Evolutionary conservation across 2,329 filamentous ascomycete species (phyloP), one percentile per base, ranked within the genome.

Genomic region (Parascedosporium putredinis): DNA sequence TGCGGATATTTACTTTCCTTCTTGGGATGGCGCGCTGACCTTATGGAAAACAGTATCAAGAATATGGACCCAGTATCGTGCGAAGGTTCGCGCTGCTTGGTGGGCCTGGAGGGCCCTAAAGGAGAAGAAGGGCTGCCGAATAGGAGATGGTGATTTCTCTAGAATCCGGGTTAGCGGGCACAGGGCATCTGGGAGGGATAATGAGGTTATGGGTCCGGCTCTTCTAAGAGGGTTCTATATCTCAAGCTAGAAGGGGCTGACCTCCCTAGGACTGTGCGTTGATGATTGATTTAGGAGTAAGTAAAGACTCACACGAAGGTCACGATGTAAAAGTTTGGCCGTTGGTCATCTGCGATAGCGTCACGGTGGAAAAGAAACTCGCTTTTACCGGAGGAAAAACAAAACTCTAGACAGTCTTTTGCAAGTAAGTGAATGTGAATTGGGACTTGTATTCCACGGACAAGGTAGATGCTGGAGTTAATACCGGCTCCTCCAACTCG

Each of bases 1-100:
- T n/a, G n/a, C n/a, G n/a, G n/a, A n/a, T n/a, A n/a, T n/a, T n/a
- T n/a, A n/a, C n/a, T n/a, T n/a, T n/a, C n/a, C n/a, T n/a, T n/a
- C n/a, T n/a, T n/a, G 14, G 20, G 14, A 29, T 45, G 14, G 10
- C n/a, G 22, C 23, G 12, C 14, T 45, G 27, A 45, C 23, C 4
- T 23, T 29, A 12, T 12, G 5, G 14, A 1, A 38, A 6, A 46
- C 68, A 91, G 75, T 96, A 96, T 65, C 87, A 96, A 68, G 91
- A 96, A 73, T 90, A 95, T 64, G 91, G 93, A 16, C 91, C 91
- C 14, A 90, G 88, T 65, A 96, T 96, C 67, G 91, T 96, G 53
- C 81, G 91, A 68, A 83, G 91, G 71, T 97, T 97, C 67, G 91
- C 90, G 55, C 76, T 97, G 56, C 74, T 97, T 55, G 93, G 93